A percentile compares a stretch with the other conserved stretches of the same genome.
phyloP scores from a whole-genome alignment of 164 flowering plant genomes.

The Vitis amurensis region DNA sequence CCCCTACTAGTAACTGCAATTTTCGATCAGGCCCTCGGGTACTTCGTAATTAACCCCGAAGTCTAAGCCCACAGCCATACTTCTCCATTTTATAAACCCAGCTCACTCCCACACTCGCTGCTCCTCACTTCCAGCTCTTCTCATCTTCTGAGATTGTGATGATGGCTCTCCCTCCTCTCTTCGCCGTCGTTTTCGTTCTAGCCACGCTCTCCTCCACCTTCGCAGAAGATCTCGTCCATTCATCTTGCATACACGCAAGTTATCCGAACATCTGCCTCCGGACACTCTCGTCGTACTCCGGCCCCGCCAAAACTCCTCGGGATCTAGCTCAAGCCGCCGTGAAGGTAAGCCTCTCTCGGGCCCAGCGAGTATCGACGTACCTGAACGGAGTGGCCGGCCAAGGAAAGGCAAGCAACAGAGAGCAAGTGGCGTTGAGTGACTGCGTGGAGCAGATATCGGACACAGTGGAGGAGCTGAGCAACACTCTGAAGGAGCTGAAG shows the following conservation, averaged over 20 bases:
- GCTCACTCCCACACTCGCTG: not conserved
- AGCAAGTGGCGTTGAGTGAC: conserved; percentile 50
- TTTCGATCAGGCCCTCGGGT: no score
- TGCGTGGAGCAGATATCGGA: conserved; percentile 65
- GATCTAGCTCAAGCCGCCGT: conserved; percentile 75
- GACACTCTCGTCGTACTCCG: conserved; percentile 55
- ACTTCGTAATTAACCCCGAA: no score
- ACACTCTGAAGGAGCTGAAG: conserved; percentile 48
- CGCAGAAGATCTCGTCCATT: conserved; percentile 38
- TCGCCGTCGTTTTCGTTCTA: not conserved
- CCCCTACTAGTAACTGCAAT: no score
- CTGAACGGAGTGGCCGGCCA: conserved; percentile 12
- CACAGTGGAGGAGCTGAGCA: conserved; percentile 53
- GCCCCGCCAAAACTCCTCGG: conserved; percentile 43
- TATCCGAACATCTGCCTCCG: conserved; percentile 66
- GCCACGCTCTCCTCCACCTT: conserved; percentile 1
- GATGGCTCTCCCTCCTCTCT: conserved; percentile 7
- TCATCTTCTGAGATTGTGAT: no score
- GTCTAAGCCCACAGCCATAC: no score
- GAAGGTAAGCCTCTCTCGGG: conserved; percentile 50
- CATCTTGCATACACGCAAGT: conserved; percentile 62
- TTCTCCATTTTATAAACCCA: not conserved
- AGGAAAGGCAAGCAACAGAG: conserved; percentile 16
- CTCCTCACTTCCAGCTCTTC: no score
- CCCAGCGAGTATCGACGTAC: conserved; percentile 33